phyloP scores from a whole-genome alignment of 768 basidiomycete species.

The Mycena vulgaris region DNA sequence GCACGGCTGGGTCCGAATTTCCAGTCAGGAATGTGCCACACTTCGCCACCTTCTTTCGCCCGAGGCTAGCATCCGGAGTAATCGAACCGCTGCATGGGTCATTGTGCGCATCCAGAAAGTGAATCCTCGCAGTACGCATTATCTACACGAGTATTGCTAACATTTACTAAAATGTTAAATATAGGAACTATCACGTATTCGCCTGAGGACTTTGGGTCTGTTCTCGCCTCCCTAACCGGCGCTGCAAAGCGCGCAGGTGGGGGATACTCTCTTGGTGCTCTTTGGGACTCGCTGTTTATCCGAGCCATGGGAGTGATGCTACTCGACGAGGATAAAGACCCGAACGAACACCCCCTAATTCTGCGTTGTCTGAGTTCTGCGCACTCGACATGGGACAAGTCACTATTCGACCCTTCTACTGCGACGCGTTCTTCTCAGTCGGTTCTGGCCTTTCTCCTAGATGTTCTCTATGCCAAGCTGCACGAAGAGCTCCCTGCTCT shows the following conservation, averaged over 20 bases:
- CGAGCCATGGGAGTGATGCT: constrained; percentile 19
- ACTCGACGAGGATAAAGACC: constrained; percentile 2
- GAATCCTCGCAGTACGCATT: constrained; percentile 2
- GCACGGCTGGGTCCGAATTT: background rate
- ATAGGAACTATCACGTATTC: constrained; percentile 1
- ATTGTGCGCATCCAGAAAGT: constrained; percentile 4
- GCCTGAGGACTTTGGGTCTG: background rate
- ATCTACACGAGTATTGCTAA: background rate
- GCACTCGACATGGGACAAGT: background rate
- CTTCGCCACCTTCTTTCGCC: constrained; percentile 12
- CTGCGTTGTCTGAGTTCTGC: constrained; percentile 3
- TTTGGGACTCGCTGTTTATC: constrained; percentile 27
- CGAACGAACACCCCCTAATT: constrained; percentile 7
- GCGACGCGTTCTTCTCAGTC: background rate
- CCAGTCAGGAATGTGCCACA: constrained; percentile 3
- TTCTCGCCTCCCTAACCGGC: background rate
- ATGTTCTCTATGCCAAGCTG: constrained; percentile 22
- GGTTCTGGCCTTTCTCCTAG: constrained; percentile 12
- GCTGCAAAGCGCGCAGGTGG: constrained; percentile 12
- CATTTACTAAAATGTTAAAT: background rate
- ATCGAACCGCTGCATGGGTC: constrained; percentile 4
- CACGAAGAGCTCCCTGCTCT: constrained; percentile 2
- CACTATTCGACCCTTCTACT: background rate
- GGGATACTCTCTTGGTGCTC: background rate
- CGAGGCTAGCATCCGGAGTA: constrained; percentile 12